phyloP scores from a whole-genome alignment of 2,329 filamentous ascomycete species.

The Pseudogymnoascus sp. region DNA sequence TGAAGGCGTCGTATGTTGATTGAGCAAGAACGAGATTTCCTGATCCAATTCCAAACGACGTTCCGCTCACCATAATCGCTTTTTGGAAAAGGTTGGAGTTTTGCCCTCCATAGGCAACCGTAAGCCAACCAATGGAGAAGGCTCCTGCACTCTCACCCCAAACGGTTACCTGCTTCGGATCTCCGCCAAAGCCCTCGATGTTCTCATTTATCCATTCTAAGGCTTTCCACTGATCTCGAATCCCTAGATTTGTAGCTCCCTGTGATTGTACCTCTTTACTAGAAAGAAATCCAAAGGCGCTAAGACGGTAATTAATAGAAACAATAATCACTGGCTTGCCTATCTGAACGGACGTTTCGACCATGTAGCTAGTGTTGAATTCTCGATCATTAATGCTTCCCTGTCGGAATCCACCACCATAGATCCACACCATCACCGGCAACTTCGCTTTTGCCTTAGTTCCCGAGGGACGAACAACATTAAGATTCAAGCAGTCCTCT shows the following conservation, averaged over 20 bases:
- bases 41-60: neutral
- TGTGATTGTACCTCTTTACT: conserved; percentile 35
- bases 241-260: conserved; percentile 54
- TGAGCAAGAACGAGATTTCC: neutral
- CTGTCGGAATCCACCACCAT: conserved; percentile 56
- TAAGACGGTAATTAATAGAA: conserved; percentile 53
- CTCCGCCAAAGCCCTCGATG: conserved; percentile 52
- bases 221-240: conserved; percentile 52
- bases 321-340: conserved; percentile 42
- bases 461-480: conserved; percentile 35
- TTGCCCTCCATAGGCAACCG: conserved; percentile 38
- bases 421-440: conserved; percentile 52
- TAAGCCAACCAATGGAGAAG: conserved; percentile 61
- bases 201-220: conserved; percentile 55
- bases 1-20: conserved; percentile 43
- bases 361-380: conserved; percentile 46
- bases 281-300: conserved; percentile 57
- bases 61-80: conserved; percentile 49
- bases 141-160: conserved; percentile 56
- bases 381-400: conserved; percentile 45
- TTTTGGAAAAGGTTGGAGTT: conserved; percentile 37
- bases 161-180: conserved; percentile 48
- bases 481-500: conserved; percentile 47
- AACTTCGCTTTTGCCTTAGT: conserved; percentile 23
- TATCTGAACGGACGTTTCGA: conserved; percentile 17